Evolutionary conservation across 441 rosid species (phyloP).

Genomic region (Pelargonium cotyledonis): DNA sequence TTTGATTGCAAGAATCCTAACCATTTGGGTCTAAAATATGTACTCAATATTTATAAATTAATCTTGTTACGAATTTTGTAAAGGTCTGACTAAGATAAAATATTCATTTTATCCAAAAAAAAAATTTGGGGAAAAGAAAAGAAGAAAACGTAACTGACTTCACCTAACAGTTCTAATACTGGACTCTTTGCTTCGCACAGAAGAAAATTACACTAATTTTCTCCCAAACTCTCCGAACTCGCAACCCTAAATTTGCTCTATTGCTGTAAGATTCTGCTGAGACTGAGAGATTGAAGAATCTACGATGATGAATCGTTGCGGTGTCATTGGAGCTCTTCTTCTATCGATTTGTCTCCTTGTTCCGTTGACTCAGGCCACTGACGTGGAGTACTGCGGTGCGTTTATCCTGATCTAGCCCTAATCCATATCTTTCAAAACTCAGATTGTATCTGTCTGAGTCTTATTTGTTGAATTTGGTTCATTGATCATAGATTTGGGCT

Average conservation of each 20-base stretch:
- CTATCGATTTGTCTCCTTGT: not conserved
- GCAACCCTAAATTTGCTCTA: not conserved
- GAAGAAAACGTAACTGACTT: too few relatives aligned
- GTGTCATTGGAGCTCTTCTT: slow-evolving; percentile 3
- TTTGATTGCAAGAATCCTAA: too few relatives aligned
- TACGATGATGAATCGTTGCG: not conserved
- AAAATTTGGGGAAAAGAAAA: too few relatives aligned
- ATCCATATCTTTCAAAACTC: not conserved
- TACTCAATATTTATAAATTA: too few relatives aligned
- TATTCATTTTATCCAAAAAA: too few relatives aligned
- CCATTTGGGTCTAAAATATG: too few relatives aligned
- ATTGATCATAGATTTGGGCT: not conserved
- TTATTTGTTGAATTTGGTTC: not conserved
- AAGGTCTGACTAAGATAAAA: too few relatives aligned
- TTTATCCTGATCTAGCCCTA: not conserved
- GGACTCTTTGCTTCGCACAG: too few relatives aligned
- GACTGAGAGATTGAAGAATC: not conserved
- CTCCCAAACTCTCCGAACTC: not conserved
- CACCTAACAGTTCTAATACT: too few relatives aligned
- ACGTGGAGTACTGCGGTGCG: slow-evolving; percentile 49
- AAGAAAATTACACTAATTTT: too few relatives aligned
- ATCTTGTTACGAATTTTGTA: too few relatives aligned
- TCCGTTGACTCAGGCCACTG: slow-evolving; percentile 28
- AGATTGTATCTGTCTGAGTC: not conserved
- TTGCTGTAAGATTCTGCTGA: not conserved